phyloP scores from a whole-genome alignment of 495 filamentous ascomycete species.

The Friedmanniomyces simplex region DNA sequence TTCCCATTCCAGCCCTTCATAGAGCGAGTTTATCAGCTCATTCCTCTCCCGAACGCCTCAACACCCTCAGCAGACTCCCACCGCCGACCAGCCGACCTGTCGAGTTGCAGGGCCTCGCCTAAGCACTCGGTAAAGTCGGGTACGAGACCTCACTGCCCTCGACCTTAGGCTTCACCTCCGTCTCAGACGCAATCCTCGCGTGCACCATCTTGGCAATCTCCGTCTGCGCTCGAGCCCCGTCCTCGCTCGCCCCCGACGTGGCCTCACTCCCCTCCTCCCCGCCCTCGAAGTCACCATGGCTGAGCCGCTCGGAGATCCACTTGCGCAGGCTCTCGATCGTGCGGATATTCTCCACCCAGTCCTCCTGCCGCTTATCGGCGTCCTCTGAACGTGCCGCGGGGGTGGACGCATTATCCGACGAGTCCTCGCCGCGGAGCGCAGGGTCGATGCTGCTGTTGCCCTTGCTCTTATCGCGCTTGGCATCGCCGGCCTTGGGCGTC shows the following conservation, averaged over 20 bases:
- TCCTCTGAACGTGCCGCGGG: conserved; percentile 4
- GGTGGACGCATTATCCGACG: conserved; percentile 8
- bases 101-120: too few relatives aligned
- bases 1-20: neutral
- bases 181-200: neutral
- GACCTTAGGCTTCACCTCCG: neutral
- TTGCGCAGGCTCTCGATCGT: conserved; percentile 64
- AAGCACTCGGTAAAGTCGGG: neutral
- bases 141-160: neutral
- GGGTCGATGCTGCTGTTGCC: conserved; percentile 20
- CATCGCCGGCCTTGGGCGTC: conserved; percentile 12
- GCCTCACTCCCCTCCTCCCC: neutral
- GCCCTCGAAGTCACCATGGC: conserved; percentile 49
- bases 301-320: conserved; percentile 54
- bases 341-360: conserved; percentile 77
- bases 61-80: neutral
- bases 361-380: conserved; percentile 47
- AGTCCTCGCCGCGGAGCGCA: conserved; percentile 20
- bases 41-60: neutral
- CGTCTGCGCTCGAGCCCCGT: neutral
- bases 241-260: neutral
- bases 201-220: neutral
- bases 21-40: neutral
- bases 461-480: conserved; percentile 11
- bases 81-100: too few relatives aligned